Percentiles rank a stretch among this genome's conserved stretches.
Conservation (phyloP, 805 yeast genomes). For the Torulaspora gathmanii region DNA sequence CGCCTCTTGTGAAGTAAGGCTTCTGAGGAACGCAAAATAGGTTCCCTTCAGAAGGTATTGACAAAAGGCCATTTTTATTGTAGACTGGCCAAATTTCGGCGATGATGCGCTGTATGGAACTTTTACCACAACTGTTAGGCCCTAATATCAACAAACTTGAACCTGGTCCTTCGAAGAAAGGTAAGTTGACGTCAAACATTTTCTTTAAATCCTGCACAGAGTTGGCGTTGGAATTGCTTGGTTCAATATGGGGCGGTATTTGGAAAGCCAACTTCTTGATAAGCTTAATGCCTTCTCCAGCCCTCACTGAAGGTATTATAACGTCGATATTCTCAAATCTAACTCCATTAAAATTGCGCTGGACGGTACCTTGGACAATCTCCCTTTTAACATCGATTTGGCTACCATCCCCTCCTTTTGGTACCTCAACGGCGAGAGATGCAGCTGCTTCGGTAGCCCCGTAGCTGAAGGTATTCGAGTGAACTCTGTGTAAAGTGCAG, state of each 20-base stretch:
- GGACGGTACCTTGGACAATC: constrained; percentile 75
- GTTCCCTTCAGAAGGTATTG: constrained; percentile 69
- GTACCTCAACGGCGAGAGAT: constrained; percentile 1
- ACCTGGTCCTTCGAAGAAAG: constrained; percentile 38
- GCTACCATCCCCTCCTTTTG: constrained; percentile 3
- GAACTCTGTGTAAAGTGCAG: constrained; percentile 76
- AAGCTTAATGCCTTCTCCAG: constrained; percentile 56
- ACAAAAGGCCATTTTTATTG: constrained; percentile 60
- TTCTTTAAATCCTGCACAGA: constrained; percentile 39
- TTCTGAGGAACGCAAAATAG: constrained; percentile 79
- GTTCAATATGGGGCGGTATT: constrained; percentile 34
- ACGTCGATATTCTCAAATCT: constrained; percentile 79
- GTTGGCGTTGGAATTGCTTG: constrained; percentile 22
- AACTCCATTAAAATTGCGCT: constrained; percentile 69
- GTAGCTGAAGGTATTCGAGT: constrained; percentile 47
- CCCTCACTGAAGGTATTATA: constrained; percentile 65
- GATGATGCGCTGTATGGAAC: constrained; percentile 74
- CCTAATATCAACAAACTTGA: constrained; percentile 78
- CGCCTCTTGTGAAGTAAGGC: constrained; percentile 70
- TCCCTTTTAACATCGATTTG: constrained; percentile 26
- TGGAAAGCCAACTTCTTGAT: constrained; percentile 60
- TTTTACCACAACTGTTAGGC: constrained; percentile 85
- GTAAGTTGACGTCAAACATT: constrained; percentile 22
- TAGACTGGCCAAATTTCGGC: constrained; percentile 93
- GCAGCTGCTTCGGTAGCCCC: constrained; percentile 33